phyloP scores from a whole-genome alignment of 306 rosid genomes.

The Cotoneaster glaucophyllus region DNA sequence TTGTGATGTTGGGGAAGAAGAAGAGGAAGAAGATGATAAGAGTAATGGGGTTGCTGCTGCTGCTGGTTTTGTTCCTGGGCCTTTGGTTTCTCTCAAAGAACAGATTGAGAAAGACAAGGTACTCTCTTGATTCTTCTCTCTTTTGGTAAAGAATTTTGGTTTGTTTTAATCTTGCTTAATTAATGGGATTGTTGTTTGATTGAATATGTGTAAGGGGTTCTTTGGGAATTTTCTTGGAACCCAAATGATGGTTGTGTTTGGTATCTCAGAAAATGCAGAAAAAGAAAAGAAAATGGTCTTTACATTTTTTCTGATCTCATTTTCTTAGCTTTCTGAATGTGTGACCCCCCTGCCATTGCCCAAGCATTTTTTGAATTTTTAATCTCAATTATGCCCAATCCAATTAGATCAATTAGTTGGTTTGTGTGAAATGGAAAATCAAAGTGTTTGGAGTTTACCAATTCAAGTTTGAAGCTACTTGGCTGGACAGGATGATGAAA shows the following conservation, averaged over 20 bases:
- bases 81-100: slow-evolving; percentile 83
- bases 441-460: background rate
- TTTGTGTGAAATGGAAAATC: background rate
- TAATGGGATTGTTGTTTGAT: background rate
- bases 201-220: background rate
- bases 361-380: background rate
- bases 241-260: background rate
- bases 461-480: slow-evolving; percentile 13
- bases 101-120: slow-evolving; percentile 96
- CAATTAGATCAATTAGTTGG: background rate
- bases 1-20: slow-evolving; percentile 32
- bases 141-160: slow-evolving; percentile 16
- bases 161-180: background rate
- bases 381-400: background rate
- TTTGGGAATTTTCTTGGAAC: slow-evolving; percentile 5
- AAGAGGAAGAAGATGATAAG: slow-evolving; percentile 22
- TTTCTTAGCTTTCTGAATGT: background rate
- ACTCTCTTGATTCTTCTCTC: background rate
- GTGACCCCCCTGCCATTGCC: background rate
- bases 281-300: background rate
- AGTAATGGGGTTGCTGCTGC: slow-evolving; percentile 21
- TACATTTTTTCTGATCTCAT: background rate
- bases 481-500: slow-evolving; percentile 73
- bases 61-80: slow-evolving; percentile 67
- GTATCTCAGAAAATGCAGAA: background rate